These are phyloP conservation scores for Echium plantagineum DNA, from an alignment of 257 asterid species.

Conservation along the genomic window DNA sequence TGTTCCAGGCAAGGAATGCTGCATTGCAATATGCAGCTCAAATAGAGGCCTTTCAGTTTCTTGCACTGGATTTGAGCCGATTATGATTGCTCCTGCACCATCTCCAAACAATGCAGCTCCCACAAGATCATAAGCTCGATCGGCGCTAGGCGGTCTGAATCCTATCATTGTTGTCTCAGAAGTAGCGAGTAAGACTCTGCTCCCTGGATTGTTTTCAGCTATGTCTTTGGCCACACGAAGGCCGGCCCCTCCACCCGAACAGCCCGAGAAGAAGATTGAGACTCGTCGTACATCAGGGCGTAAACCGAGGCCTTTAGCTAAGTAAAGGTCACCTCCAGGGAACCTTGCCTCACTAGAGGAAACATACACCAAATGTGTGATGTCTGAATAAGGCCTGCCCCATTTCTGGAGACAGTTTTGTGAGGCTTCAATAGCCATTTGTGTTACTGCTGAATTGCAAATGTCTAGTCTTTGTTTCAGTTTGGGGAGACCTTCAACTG, in stretches of 20 bases:
- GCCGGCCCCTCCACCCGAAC: slow-evolving; percentile 90
- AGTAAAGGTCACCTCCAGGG: slow-evolving; percentile 93
- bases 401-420: slow-evolving; percentile 53
- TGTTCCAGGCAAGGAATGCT: slow-evolving; percentile 67
- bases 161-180: slow-evolving; percentile 88
- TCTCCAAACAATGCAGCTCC: slow-evolving; percentile 92
- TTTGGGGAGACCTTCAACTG: slow-evolving; percentile 77
- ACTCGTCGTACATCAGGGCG: slow-evolving; percentile 59
- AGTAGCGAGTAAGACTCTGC: slow-evolving; percentile 70
- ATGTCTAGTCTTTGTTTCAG: slow-evolving; percentile 71
- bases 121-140: slow-evolving; percentile 77
- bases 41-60: slow-evolving; percentile 50
- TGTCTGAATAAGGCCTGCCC: slow-evolving; percentile 54
- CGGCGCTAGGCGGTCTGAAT: slow-evolving; percentile 63
- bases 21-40: slow-evolving; percentile 56
- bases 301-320: slow-evolving; percentile 58
- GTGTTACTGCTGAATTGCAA: slow-evolving; percentile 67
- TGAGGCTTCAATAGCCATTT: slow-evolving; percentile 80
- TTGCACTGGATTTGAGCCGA: slow-evolving; percentile 46
- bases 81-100: slow-evolving; percentile 70
- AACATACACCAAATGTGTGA: slow-evolving; percentile 79
- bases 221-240: slow-evolving; percentile 91
- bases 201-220: slow-evolving; percentile 84
- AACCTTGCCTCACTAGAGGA: slow-evolving; percentile 83
- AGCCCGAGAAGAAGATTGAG: slow-evolving; percentile 82